Evolutionary conservation across 2,329 filamentous ascomycete genomes (phyloP).

Genomic region (Fusarium sp.): DNA sequence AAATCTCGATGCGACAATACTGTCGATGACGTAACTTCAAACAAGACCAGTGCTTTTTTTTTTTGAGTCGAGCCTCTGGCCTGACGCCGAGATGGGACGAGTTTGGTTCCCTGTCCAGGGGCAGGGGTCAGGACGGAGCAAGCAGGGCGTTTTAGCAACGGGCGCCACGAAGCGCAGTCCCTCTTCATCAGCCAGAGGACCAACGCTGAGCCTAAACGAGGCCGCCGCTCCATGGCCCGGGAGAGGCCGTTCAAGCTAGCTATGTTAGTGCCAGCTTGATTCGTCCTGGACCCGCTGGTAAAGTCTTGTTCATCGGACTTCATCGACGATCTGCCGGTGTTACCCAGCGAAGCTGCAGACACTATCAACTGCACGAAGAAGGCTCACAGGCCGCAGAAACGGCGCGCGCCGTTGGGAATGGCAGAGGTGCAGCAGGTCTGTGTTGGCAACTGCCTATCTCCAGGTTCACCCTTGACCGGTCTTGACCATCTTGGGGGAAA

Average conservation of each 20-base stretch:
- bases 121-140: constrained; percentile 28
- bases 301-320: constrained; percentile 19
- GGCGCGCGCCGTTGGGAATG: constrained; percentile 7
- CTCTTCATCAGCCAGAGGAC: constrained; percentile 14
- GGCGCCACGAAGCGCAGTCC: constrained; percentile 27
- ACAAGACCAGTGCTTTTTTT: constrained; percentile 9
- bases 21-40: constrained; percentile 36
- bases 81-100: constrained; percentile 35
- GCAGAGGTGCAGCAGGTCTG: constrained; percentile 11
- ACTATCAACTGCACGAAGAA: constrained; percentile 15
- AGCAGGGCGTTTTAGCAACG: constrained; percentile 21
- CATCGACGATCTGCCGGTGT: constrained; percentile 38
- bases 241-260: constrained; percentile 35
- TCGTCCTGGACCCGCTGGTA: constrained; percentile 15
- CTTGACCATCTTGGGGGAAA: constrained; percentile 10
- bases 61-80: constrained; percentile 6
- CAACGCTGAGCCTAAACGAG: constrained; percentile 30
- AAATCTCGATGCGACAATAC: constrained; percentile 20
- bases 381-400: constrained; percentile 16
- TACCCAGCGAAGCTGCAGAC: constrained; percentile 11
- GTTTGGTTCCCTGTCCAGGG: constrained; percentile 25
- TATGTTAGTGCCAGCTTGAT: constrained; percentile 26
- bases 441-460: constrained; percentile 6
- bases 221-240: constrained; percentile 20
- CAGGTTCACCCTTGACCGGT: constrained; percentile 10